Base-by-base conservation (phyloP, 331 rosid genomes). In the Erythrophleum ivorense region DNA sequence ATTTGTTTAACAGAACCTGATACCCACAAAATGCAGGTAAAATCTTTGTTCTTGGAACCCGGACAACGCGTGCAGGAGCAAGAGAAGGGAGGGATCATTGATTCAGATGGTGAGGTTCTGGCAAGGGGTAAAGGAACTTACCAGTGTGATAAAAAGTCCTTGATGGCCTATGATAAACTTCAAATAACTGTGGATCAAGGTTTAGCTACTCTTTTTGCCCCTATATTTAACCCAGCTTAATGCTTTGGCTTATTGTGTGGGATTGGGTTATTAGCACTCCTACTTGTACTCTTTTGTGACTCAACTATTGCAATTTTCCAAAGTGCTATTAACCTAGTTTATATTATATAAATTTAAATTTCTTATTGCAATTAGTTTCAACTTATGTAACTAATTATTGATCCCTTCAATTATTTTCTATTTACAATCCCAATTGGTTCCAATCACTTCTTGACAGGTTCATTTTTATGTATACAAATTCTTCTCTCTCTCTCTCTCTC, bases 81-180 rank as follows among this genome's bases (percentile, higher is more conserved):
- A 10, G 70, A 75, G 40, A 86, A 46, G 84, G 92, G 82, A 86
- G 97, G 96, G 78, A 90, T 93, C 71, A 87, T 91, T 73, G 97
- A 93, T 78, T 85, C 81, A 38, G 94, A 93, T 77, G 97, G 94
- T 16, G 97, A 91, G 87, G 96, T 91, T 78, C 84, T 93, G 54
- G 97, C 97, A 29, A 88, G 91, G 74, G 96, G 97, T 34, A 83
- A 79, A 82, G 91, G 94, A 63, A 73, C 94, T 31, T 85, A 83
- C 84, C 85, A 84, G 24, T 85, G 88, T 79, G 87, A 86, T 55
- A 83, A 85, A 60, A 91, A 85, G 84, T 73, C 88, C 73, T 83
- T 87, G 73, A 91, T 93, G 96, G 65, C 87, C 7, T 90, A 93
- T 81, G 87, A 86, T 74, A 82, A 86, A 84, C 89, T 93, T 81